Conservation (phyloP, 345 rosid genomes). For the Abelmoschus esculentus region DNA sequence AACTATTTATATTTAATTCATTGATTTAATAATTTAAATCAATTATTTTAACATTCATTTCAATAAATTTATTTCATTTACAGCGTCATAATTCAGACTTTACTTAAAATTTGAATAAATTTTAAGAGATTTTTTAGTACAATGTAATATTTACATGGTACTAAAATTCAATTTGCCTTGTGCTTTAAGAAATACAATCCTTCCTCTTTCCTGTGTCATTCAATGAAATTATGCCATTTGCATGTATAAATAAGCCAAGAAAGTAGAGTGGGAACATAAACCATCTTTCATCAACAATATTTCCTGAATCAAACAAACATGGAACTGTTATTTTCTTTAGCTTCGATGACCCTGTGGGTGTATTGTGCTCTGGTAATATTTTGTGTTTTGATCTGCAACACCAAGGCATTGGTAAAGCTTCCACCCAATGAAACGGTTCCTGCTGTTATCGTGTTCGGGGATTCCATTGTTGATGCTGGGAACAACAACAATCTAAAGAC, state of each 20-base stretch:
- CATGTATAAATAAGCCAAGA: constrained; percentile 3
- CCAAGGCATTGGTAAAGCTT: constrained; percentile 14
- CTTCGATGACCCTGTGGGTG: neutral
- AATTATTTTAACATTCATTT: too few relatives aligned
- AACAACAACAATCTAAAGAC: constrained; percentile 57
- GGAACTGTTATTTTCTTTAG: neutral
- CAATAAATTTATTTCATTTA: too few relatives aligned
- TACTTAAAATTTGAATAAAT: too few relatives aligned
- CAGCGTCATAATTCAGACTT: too few relatives aligned
- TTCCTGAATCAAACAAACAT: neutral
- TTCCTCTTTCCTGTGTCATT: neutral
- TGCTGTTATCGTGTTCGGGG: constrained; percentile 68
- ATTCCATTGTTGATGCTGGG: constrained; percentile 76
- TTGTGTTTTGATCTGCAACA: neutral
- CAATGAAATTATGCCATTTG: neutral
- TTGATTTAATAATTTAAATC: neutral
- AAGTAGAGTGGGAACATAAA: neutral
- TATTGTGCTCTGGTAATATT: neutral
- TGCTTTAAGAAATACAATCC: neutral
- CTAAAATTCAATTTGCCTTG: neutral
- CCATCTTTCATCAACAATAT: neutral
- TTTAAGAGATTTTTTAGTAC: too few relatives aligned
- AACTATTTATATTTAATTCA: too few relatives aligned
- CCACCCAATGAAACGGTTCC: constrained; percentile 38
- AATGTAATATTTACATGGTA: too few relatives aligned